These are phyloP conservation scores for Cephalotrichum gorgonifer DNA, from an alignment of 2,329 filamentous ascomycete genomes.

Conservation along the genomic window DNA sequence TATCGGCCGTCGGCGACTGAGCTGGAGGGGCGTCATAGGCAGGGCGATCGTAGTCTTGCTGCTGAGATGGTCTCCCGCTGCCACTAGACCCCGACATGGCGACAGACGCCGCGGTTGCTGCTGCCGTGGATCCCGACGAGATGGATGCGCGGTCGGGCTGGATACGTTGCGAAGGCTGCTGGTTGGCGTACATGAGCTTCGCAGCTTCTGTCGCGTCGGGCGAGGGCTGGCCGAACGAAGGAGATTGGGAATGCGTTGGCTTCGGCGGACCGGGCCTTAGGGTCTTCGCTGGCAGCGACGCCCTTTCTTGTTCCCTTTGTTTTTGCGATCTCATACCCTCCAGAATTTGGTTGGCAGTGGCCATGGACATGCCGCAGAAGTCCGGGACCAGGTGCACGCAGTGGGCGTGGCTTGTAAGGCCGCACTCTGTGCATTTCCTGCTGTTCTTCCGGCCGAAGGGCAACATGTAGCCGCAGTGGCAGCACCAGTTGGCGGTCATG, in stretches of 20 bases:
- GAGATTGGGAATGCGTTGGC: constrained; percentile 12
- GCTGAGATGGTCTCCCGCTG: constrained; percentile 15
- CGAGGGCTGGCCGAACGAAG: constrained; percentile 8
- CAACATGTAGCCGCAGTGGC: constrained; percentile 92
- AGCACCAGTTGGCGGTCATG: constrained; percentile 98
- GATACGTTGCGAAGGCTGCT: constrained; percentile 37
- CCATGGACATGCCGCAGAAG: constrained; percentile 99
- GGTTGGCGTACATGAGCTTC: constrained; percentile 49
- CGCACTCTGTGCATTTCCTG: constrained; percentile 84
- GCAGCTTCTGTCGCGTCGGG: constrained; percentile 52
- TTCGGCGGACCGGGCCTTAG: constrained; percentile 41
- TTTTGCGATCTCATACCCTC: constrained; percentile 77
- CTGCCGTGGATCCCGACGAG: constrained; percentile 41
- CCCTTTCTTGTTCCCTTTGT: constrained; percentile 51
- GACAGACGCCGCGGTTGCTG: constrained; percentile 45
- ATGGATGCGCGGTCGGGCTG: constrained; percentile 37
- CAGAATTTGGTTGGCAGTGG: constrained; percentile 86
- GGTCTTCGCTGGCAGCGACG: constrained; percentile 54
- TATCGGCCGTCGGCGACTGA: background rate
- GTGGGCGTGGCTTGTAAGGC: constrained; percentile 78
- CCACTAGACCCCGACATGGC: constrained; percentile 40
- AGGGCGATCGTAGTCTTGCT: constrained; percentile 18
- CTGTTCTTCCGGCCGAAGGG: constrained; percentile 93
- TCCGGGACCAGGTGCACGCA: constrained; percentile 95
- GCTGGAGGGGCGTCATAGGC: background rate